Evolutionary conservation across 257 asterid species (phyloP), one percentile per base, ranked within the genome.

Genomic region (Jacaranda copaia): DNA sequence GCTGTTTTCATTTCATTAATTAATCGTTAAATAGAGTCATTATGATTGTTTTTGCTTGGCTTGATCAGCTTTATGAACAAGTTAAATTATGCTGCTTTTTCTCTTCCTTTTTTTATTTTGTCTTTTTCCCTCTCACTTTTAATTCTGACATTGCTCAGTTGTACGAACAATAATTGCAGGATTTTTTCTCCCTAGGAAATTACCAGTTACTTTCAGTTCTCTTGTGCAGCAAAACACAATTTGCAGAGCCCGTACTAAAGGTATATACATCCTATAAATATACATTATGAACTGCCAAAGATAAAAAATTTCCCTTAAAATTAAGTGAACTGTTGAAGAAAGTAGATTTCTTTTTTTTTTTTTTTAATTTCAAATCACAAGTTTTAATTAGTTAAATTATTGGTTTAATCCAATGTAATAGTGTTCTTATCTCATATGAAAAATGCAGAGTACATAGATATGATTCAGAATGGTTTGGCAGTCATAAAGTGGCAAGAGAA

Each of bases 401-500:
- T 25, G 32, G 32, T 25, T 25, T 25, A 25, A 25, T 2, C 32
- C 32, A 25, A 25, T 25, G 32, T 25, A 25, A 25, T 25, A 25
- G 32, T 25, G 18, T 2, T 56, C 5, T 6, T 13, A 10, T 3
- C 18, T 56, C 11, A 1, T 5, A 18, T 18, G 4, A 19, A 46
- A 25, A 25, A 25, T 55, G 85, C 88, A 86, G 91, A 83, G 36
- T 84, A 75, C 70, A 25, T 42, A 56, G 93, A 88, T 59, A 81
- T 74, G 87, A 52, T 85, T 43, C 85, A 86, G 74, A 87, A 85
- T 76, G 96, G 89, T 39, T 70, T 85, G 74, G 84, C 85, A 4
- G 84, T 75, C 8, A 84, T 82, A 77, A 80, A 87, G 85, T 88
- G 96, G 97, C 83, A 72, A 2, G 89, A 85, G 73, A 25, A 25